Evolutionary conservation across 1,284 basidiomycete species (phyloP).

Genomic region (Tilletiaria anomala): DNA sequence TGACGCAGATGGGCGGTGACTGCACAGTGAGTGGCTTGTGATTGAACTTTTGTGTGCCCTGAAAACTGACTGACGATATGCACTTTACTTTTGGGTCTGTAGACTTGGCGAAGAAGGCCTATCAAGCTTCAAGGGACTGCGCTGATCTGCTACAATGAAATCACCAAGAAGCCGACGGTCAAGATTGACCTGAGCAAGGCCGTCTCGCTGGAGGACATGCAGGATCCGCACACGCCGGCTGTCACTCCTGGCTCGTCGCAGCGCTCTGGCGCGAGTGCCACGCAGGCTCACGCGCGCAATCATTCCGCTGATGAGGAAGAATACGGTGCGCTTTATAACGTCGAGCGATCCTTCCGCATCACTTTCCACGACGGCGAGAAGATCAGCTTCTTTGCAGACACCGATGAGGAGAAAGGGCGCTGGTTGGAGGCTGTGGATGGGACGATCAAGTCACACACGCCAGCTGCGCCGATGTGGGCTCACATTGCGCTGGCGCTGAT

Average conservation of each 20-base stretch:
- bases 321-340: conserved; percentile 47
- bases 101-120: conserved; percentile 77
- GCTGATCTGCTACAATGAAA: conserved; percentile 80
- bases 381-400: conserved; percentile 82
- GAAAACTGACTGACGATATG: conserved; percentile 1
- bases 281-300: too few relatives aligned
- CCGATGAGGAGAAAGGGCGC: conserved; percentile 65
- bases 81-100: conserved; percentile 2
- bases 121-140: conserved; percentile 73
- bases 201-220: conserved; percentile 59
- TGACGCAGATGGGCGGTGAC: conserved; percentile 92
- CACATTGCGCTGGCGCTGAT: conserved; percentile 8
- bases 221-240: conserved; percentile 46
- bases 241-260: too few relatives aligned
- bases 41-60: too few relatives aligned
- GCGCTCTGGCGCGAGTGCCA: too few relatives aligned
- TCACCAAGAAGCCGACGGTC: conserved; percentile 76
- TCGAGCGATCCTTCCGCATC: conserved; percentile 73
- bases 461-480: conserved; percentile 30
- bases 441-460: conserved; percentile 17
- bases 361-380: conserved; percentile 64
- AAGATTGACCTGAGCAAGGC: conserved; percentile 83
- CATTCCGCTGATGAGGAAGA: too few relatives aligned
- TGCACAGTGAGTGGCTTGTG: conserved; percentile 50
- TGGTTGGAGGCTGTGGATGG: conserved; percentile 52